These are phyloP conservation scores for Backusella tuberculispora DNA, from an alignment of 192 early-diverging fungal species.

Conservation along the genomic window DNA sequence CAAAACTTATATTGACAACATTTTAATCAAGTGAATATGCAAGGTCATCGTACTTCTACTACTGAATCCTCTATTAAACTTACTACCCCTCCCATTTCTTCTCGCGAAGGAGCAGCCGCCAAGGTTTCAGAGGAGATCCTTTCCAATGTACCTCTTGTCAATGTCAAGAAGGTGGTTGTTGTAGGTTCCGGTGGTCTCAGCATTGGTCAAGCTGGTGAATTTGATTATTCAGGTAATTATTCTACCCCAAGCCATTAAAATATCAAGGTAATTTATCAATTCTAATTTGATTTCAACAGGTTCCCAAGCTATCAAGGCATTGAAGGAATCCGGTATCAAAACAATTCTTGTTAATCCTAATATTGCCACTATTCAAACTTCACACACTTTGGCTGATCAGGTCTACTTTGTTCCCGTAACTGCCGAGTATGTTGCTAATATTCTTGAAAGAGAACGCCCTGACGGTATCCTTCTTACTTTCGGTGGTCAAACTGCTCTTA, in stretches of 20 bases:
- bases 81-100: constrained; percentile 13
- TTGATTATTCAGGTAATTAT: constrained; percentile 91
- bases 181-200: constrained; percentile 94
- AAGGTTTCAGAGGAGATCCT: constrained; percentile 55
- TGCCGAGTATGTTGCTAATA: constrained; percentile 88
- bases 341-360: constrained; percentile 99
- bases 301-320: constrained; percentile 97
- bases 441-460: constrained; percentile 92
- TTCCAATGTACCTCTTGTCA: constrained; percentile 49
- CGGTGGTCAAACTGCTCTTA: constrained; percentile 96
- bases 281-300: constrained; percentile 50
- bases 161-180: constrained; percentile 88
- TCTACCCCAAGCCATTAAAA: neutral
- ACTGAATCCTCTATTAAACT: constrained; percentile 16
- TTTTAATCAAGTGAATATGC: constrained; percentile 40
- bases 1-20: constrained; percentile 43
- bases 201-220: constrained; percentile 99
- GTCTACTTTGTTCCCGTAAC: constrained; percentile 97
- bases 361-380: constrained; percentile 99
- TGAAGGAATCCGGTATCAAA: constrained; percentile 88
- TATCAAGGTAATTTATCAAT: constrained; percentile 7
- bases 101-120: constrained; percentile 35
- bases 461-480: constrained; percentile 96
- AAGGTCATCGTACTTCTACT: constrained; percentile 7
- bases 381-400: constrained; percentile 86